Base-by-base conservation (phyloP, 768 basidiomycete species). In the Vararia minispora region DNA sequence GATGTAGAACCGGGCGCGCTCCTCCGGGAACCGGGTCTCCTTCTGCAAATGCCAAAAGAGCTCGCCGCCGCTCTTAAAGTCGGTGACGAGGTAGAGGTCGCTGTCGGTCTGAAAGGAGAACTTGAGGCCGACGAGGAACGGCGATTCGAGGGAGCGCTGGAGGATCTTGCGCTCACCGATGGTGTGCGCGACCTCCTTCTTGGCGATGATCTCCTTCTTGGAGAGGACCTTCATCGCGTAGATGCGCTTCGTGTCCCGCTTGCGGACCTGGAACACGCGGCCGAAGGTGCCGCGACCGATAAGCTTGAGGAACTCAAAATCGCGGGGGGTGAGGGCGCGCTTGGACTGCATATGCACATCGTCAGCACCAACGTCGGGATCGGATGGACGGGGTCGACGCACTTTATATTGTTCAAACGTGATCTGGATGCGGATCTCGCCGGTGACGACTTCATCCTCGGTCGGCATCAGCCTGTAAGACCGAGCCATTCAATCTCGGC, bases 161-260 rank as follows among this genome's bases (percentile, higher is more conserved):
- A 98, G 74, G 56, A 99, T 98, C 68, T 98, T 98, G 60, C 95
- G 82, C 62, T 99, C 95, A 50, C 95, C 95, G 40, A 99, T 98
- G 12, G 95, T 99, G 59, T 99, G 95, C 7, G 94, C 94, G 31
- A 99, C 90, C 59, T 99, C 95, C 62, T 98, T 98, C 71, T 97
- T 98, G 18, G 88, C 92, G 39, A 98, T 78, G 51, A 99, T 98
- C 62, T 99, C 95, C 68, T 89, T 92, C 66, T 99, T 99, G 23
- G 88, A 92, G 27, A 99, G 72, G 40, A 98, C 88, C 56, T 99
- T 99, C 94, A 99, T 98, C 36, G 95, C 95, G 65, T 97, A 99
- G 63, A 99, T 98, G 32, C 95, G 86, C 59, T 89, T 86, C 28
- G 95, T 99, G 65, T 99, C 92, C 58, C 71, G 79, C 65, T 99